Percentiles rank a stretch among this genome's conserved stretches.
Conservation (phyloP, 176 grass and related monocot genomes). For the Dendrocalamus sinicus region DNA sequence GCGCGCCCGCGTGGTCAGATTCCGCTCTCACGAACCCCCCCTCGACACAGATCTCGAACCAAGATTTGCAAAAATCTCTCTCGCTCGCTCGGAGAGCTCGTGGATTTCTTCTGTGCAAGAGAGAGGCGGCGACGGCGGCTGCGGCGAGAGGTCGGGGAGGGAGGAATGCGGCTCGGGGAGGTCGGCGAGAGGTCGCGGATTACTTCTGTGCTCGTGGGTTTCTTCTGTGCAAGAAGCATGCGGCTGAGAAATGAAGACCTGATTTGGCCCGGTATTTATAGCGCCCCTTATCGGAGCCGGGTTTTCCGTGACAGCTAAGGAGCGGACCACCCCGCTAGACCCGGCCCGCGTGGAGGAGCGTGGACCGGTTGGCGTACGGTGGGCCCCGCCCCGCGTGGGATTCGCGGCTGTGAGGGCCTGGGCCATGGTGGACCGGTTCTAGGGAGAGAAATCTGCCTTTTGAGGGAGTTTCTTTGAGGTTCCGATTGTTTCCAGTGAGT, state of each 20-base stretch:
- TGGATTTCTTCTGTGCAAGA: background rate
- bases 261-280: conserved; percentile 37
- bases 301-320: conserved; percentile 1
- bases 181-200: too few relatives aligned
- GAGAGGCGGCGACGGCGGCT: conserved; percentile 28
- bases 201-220: too few relatives aligned
- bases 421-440: conserved; percentile 17
- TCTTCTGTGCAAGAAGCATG: conserved; percentile 40
- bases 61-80: background rate
- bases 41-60: conserved; percentile 21
- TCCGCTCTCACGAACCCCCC: conserved; percentile 46
- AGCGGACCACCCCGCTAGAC: background rate
- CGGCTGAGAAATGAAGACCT: conserved; percentile 45
- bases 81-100: background rate
- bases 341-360: background rate
- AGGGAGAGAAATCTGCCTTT: background rate
- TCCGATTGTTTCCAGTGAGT: background rate
- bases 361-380: background rate
- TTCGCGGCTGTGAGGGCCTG: background rate
- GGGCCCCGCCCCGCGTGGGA: background rate
- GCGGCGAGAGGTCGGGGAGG: background rate
- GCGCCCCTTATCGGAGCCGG: background rate
- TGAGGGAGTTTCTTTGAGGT: background rate
- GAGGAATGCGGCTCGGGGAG: background rate
- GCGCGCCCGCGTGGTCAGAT: conserved; percentile 55